Conservation (phyloP, 2,329 filamentous ascomycete species). For the Cladosporium austrohemisphaericum region DNA sequence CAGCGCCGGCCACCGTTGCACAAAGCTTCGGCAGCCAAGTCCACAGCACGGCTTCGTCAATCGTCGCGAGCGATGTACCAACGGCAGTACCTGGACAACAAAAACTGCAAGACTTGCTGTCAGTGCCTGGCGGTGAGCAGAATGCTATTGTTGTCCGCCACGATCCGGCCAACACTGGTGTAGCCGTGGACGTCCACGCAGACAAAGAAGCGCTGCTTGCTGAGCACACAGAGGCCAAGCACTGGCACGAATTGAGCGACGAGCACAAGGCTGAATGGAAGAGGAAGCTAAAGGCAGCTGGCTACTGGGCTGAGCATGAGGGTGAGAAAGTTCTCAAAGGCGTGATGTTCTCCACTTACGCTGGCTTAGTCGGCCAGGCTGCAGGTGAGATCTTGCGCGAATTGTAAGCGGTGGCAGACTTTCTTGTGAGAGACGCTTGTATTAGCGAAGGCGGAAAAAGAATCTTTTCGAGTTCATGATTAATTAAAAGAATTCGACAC, state of each 20-base stretch:
- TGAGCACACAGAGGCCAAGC: constrained; percentile 49
- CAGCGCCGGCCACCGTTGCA: constrained; percentile 10
- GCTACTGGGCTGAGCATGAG: constrained; percentile 75
- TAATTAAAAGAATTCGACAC: background rate
- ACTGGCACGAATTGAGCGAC: constrained; percentile 67
- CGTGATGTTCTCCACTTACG: constrained; percentile 72
- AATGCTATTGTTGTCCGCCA: constrained; percentile 42
- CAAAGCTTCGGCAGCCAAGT: constrained; percentile 27
- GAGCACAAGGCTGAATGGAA: constrained; percentile 67
- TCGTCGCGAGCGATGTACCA: constrained; percentile 10
- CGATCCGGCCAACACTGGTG: constrained; percentile 33
- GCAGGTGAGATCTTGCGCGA: constrained; percentile 20
- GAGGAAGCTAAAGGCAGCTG: constrained; percentile 62
- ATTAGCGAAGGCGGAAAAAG: too few relatives aligned
- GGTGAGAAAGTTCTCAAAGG: constrained; percentile 73
- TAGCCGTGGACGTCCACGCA: constrained; percentile 34
- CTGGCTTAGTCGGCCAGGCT: constrained; percentile 54
- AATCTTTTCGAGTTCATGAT: background rate
- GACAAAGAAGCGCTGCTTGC: constrained; percentile 41
- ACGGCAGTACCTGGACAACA: constrained; percentile 12
- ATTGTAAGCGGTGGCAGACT: background rate
- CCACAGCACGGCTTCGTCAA: constrained; percentile 23
- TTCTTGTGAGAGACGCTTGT: background rate
- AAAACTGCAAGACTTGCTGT: constrained; percentile 21
- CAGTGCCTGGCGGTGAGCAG: constrained; percentile 16